phyloP scores from a whole-genome alignment of 2,329 filamentous ascomycete genomes.

The Plectosphaerella sp. region DNA sequence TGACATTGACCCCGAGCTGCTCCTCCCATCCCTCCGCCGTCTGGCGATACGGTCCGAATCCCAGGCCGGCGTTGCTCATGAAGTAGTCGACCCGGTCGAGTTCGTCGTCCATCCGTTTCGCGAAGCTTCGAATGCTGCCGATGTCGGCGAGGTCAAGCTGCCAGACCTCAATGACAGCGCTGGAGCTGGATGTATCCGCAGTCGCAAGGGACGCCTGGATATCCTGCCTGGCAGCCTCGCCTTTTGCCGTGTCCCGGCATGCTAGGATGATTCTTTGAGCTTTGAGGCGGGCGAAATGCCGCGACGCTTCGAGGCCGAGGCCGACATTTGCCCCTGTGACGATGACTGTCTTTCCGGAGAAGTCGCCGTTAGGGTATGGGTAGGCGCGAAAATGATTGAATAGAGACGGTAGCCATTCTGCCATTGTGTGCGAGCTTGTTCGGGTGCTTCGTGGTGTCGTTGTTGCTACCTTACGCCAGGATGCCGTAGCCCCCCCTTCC shows the following conservation, averaged over 20 bases:
- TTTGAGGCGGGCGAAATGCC: slow-evolving; percentile 32
- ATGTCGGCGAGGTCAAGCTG: slow-evolving; percentile 30
- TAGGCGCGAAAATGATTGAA: slow-evolving; percentile 17
- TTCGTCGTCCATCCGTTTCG: slow-evolving; percentile 13
- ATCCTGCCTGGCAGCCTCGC: slow-evolving; percentile 30
- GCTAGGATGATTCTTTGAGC: slow-evolving; percentile 37
- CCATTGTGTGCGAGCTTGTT: background rate
- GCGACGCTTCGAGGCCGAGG: slow-evolving; percentile 35
- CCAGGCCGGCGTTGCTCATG: slow-evolving; percentile 30
- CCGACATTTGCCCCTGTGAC: slow-evolving; percentile 40
- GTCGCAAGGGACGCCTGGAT: slow-evolving; percentile 25
- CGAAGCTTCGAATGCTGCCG: slow-evolving; percentile 28
- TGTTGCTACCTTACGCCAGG: no score
- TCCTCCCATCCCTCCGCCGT: slow-evolving; percentile 29
- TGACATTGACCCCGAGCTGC: slow-evolving; percentile 40
- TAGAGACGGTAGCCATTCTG: slow-evolving; percentile 4
- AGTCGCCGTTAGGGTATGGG: slow-evolving; percentile 25
- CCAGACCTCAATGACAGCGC: slow-evolving; percentile 28
- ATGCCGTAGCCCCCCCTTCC: no score
- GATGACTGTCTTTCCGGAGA: slow-evolving; percentile 29
- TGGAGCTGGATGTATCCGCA: background rate
- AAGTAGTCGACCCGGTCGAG: slow-evolving; percentile 31
- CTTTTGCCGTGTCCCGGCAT: slow-evolving; percentile 32
- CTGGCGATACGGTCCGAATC: slow-evolving; percentile 6
- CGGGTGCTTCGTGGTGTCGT: background rate